Conservation (phyloP, 805 yeast genomes). For the Candida alai region DNA sequence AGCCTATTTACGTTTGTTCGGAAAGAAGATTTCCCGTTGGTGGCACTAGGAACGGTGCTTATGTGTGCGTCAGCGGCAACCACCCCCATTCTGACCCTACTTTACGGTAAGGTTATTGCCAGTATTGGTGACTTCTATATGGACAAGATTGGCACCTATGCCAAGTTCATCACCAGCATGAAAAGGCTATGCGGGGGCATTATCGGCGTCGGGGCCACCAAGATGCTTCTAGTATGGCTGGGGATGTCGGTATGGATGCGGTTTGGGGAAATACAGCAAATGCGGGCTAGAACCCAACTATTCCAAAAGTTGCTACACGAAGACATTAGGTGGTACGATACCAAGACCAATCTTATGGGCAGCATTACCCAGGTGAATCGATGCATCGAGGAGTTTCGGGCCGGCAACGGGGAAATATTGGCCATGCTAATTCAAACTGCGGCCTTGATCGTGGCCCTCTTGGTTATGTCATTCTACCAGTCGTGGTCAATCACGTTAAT, state of each 20-base stretch:
- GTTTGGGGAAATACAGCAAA: slow-evolving; percentile 69
- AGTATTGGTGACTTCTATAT: slow-evolving; percentile 24
- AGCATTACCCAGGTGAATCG: slow-evolving; percentile 62
- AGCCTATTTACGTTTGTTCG: slow-evolving; percentile 14
- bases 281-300: slow-evolving; percentile 48
- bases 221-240: slow-evolving; percentile 42
- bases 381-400: slow-evolving; percentile 68
- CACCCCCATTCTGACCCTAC: slow-evolving; percentile 57
- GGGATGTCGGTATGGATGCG: slow-evolving; percentile 60
- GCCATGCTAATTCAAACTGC: slow-evolving; percentile 53
- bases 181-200: slow-evolving; percentile 27
- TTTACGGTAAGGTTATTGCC: slow-evolving; percentile 63
- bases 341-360: slow-evolving; percentile 54
- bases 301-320: slow-evolving; percentile 43
- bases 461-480: slow-evolving; percentile 64
- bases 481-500: slow-evolving; percentile 86
- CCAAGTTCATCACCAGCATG: slow-evolving; percentile 22
- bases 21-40: slow-evolving; percentile 13
- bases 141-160: slow-evolving; percentile 25
- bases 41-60: slow-evolving; percentile 25
- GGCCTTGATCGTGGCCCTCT: slow-evolving; percentile 50
- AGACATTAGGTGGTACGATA: slow-evolving; percentile 62
- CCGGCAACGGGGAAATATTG: slow-evolving; percentile 63
- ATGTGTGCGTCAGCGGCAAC: slow-evolving; percentile 52
- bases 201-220: slow-evolving; percentile 29